phyloP scores from a whole-genome alignment of 257 asterid genomes.

The Solanum bulbocastanum region DNA sequence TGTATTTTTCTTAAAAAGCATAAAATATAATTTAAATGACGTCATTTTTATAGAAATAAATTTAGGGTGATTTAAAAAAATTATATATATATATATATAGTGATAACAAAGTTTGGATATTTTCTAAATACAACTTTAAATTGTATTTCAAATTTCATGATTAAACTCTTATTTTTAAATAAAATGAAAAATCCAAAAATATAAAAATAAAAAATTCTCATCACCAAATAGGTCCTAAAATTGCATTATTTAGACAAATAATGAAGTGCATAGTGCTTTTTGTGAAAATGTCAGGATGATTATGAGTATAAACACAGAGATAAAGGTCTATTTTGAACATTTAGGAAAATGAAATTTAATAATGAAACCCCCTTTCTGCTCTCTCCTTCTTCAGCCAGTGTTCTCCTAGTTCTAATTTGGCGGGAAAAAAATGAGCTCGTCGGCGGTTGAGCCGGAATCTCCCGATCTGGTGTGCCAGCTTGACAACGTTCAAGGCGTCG shows the following conservation, averaged over 20 bases:
- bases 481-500: conserved; percentile 83
- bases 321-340: neutral
- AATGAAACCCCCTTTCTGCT: neutral
- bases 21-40: no score
- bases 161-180: no score
- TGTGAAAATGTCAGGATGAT: neutral
- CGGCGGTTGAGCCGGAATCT: conserved; percentile 38
- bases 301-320: neutral
- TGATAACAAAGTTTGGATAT: no score
- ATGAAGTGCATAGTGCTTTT: neutral
- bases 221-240: no score
- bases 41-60: no score
- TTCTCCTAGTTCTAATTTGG: conserved; percentile 19
- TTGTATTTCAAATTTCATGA: neutral
- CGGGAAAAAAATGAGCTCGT: conserved; percentile 68
- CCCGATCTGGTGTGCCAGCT: conserved; percentile 75
- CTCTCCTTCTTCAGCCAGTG: neutral
- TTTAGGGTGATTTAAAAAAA: no score
- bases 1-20: no score
- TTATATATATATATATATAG: no score
- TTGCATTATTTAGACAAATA: neutral
- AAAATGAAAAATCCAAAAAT: no score
- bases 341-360: neutral
- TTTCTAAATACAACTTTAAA: neutral
- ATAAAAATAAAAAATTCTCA: neutral